Base-by-base conservation (phyloP, 2,329 filamentous ascomycete genomes). In the Colletotrichum euphorbiae region DNA sequence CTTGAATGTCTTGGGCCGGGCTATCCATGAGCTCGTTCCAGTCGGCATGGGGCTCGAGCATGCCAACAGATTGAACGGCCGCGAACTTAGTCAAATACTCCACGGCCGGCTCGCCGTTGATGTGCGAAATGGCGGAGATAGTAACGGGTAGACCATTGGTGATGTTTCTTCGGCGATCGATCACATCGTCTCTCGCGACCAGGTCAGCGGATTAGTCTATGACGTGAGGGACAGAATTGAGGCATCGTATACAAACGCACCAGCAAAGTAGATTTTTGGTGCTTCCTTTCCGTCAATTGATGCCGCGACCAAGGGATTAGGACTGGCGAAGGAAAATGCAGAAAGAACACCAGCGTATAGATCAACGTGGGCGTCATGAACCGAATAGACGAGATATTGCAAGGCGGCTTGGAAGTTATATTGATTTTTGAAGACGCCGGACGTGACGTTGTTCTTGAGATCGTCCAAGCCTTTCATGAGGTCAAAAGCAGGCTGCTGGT, bases 11-110 rank as follows among this genome's bases (percentile, higher is more conserved):
- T n/a, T 67, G 63, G 3, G 56, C 58, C 6, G 63, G 63, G 21
- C 33, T 62, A 4, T 52, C 63, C 63, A 67, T 67, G 11, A 67
- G 59, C 9, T 55, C 17, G 11, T 67, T 62, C 63, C 63, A 67
- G 42, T 67, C 63, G n/a, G 63, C 63, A 9, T 67, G 58, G n/a
- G 63, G 63, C 51, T 67, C 63, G 5, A 67, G 57, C 63, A 67
- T 67, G 31, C 58, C 63, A 1, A 67, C 57, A 2, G 63, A 62
- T 11, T 67, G 40, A 3, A 67, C 50, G 6, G 63, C 63, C 1
- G 63, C 63, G 3, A 55, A 67, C 0, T 54, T 45, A 17, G 58
- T 36, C 38, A 67, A 12, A 33, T 55, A 67, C 0, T 67, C 57
- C 28, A 55, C 9, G n/a, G 28, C 24, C 3, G 58, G 63, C 31